Conservation (phyloP, 495 filamentous ascomycete species). For the Aspergillus incahuasiensis region DNA sequence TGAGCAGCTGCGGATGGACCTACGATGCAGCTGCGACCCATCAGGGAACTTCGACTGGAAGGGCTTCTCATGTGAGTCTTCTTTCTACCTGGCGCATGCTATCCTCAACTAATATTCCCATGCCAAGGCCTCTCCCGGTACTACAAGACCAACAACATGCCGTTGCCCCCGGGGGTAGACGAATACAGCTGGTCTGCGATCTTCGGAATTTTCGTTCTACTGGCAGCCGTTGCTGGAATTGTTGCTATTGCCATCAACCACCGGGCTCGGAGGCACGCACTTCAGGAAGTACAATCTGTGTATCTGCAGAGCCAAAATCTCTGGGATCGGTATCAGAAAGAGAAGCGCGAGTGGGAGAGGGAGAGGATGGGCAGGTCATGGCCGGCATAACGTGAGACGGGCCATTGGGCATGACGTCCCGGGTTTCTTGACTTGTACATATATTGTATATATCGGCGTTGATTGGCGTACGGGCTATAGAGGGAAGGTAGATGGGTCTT, state of each 20-base stretch:
- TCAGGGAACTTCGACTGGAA: slow-evolving; percentile 99
- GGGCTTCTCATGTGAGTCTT: slow-evolving; percentile 80
- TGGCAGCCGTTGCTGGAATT: slow-evolving; percentile 12
- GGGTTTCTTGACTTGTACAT: slow-evolving; percentile 6
- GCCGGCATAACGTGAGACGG: not conserved
- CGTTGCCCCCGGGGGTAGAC: slow-evolving; percentile 80
- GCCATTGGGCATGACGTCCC: slow-evolving; percentile 1
- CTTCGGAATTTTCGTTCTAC: slow-evolving; percentile 19
- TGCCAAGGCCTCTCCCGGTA: slow-evolving; percentile 68
- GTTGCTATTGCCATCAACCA: slow-evolving; percentile 21
- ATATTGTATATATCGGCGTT: slow-evolving; percentile 1
- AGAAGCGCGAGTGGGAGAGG: slow-evolving; percentile 11
- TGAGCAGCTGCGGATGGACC: slow-evolving; percentile 71
- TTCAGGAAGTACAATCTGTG: slow-evolving; percentile 2
- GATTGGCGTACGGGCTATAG: too few species aligned
- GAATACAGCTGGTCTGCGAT: slow-evolving; percentile 49
- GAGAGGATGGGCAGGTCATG: not conserved
- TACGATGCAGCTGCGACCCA: slow-evolving; percentile 91
- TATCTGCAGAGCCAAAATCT: slow-evolving; percentile 10
- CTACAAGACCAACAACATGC: slow-evolving; percentile 73
- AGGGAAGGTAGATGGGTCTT: not conserved
- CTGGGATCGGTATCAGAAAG: slow-evolving; percentile 13
- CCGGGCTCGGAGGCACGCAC: slow-evolving; percentile 19
- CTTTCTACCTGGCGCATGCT: not conserved
- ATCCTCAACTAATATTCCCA: slow-evolving; percentile 8